These are phyloP conservation scores for Suillus subalutaceus DNA, from an alignment of 768 basidiomycete species.

Conservation along the genomic window DNA sequence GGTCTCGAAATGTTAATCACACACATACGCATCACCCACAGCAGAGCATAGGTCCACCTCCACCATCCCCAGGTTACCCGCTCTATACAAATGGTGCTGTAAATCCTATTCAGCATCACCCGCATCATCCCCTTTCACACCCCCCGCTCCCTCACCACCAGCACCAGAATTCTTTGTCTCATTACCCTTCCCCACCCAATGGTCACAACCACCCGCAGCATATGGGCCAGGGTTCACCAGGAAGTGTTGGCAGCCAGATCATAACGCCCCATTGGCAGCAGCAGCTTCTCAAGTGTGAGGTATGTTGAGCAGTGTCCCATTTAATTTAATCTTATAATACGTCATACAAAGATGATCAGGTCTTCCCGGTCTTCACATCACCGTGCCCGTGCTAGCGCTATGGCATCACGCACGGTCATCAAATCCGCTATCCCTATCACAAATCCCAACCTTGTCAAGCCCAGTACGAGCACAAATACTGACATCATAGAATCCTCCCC, in stretches of 20 bases:
- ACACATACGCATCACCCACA: conserved; percentile 51
- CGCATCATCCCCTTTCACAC: conserved; percentile 49
- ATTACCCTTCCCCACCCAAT: conserved; percentile 80
- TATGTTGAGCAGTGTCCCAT: conserved; percentile 41
- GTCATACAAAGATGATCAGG: conserved; percentile 68
- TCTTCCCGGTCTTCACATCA: conserved; percentile 89
- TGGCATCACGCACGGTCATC: conserved; percentile 84
- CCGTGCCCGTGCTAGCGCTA: conserved; percentile 91
- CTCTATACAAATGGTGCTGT: conserved; percentile 74
- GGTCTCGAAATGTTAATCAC: conserved; percentile 46
- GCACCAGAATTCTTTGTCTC: conserved; percentile 79
- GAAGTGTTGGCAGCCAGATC: conserved; percentile 56
- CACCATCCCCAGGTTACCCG: conserved; percentile 74
- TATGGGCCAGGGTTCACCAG: conserved; percentile 61
- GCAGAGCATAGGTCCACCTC: conserved; percentile 59
- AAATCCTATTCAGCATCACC: conserved; percentile 63
- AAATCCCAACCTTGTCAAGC: conserved; percentile 78
- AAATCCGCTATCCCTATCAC: conserved; percentile 91
- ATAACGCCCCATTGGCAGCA: conserved; percentile 91
- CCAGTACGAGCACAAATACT: conserved; percentile 26
- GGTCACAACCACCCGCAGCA: conserved; percentile 63
- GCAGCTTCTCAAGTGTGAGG: conserved; percentile 91
- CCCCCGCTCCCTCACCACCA: conserved; percentile 68
- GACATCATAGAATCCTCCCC: conserved; percentile 28
- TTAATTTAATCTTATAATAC: conserved; percentile 20